Evolutionary conservation across 768 basidiomycete species (phyloP), one percentile per base, ranked within the genome.

Genomic region (Naganishia kalamii): DNA sequence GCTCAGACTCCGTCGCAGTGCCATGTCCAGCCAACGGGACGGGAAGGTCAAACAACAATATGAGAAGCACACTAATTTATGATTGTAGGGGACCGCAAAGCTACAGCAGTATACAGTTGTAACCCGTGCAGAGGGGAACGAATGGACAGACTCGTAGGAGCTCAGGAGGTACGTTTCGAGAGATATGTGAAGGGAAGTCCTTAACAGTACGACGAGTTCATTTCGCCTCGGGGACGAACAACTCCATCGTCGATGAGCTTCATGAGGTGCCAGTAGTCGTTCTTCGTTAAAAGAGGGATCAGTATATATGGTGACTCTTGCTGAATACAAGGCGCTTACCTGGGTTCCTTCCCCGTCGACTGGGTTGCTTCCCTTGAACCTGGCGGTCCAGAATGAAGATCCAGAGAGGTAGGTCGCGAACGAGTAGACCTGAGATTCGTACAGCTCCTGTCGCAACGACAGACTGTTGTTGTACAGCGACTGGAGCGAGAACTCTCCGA

Each of bases 391-490:
- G 57, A 60, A 65, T 0, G 57, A 57, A n/a, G 52, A 32, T 17
- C 65, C 47, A 15, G 57, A 50, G 12, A 60, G 35, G 19, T 43
- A 48, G 2, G 19, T 49, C 6, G 23, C 1, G 23, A 35, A 65
- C 25, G 57, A 43, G 30, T 65, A 65, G 32, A 44, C 23, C 30
- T 65, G 57, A 41, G 49, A 47, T 30, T 65, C 29, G 57, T 48
- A 65, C 5, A 60, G 23, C 37, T 32, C 54, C 21, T 44, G 27
- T 37, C 65, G 54, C 32, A 21, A 19, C 1, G 33, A 43, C 52
- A 60, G 32, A 30, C 32, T 65, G 65, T 65, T 60, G 47, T 50
- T 50, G 57, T 21, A 65, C 29, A 40, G 44, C 1, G 52, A 37
- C 29, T 59, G 37, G 1, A 49, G 30, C 12, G 41, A 27, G 19